These are phyloP conservation scores for Penicillium polonicum DNA, from an alignment of 2,329 filamentous ascomycete genomes.

Conservation along the genomic window DNA sequence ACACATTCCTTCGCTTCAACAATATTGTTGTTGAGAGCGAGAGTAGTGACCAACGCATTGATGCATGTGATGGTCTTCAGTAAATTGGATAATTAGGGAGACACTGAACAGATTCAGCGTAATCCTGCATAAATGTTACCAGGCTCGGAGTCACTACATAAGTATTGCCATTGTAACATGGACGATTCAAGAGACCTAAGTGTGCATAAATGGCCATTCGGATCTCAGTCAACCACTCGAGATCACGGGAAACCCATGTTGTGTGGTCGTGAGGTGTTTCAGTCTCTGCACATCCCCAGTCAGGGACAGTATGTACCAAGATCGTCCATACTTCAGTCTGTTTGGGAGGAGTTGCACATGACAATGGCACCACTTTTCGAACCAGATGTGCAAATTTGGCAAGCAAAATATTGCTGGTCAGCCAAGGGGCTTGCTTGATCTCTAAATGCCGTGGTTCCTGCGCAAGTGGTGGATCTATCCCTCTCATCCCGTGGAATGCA, in stretches of 20 bases:
- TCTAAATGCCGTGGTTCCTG: conserved; percentile 17
- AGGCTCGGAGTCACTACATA: background rate
- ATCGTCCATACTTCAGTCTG: conserved; percentile 11
- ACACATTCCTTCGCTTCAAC: conserved; percentile 41
- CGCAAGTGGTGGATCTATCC: conserved; percentile 7
- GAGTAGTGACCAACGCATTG: background rate
- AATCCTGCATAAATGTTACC: background rate
- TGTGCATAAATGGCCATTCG: too few species aligned
- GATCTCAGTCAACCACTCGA: background rate
- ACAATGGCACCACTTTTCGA: background rate
- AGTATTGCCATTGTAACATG: background rate
- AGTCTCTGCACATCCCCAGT: background rate
- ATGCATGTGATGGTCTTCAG: background rate
- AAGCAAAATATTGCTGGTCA: background rate
- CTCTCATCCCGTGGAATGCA: conserved; percentile 18
- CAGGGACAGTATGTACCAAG: background rate
- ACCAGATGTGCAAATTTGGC: background rate
- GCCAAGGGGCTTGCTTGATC: conserved; percentile 6
- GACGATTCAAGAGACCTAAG: too few species aligned
- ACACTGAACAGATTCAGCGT: background rate
- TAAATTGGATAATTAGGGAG: background rate
- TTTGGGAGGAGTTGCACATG: background rate
- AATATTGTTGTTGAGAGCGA: background rate
- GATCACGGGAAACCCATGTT: conserved; percentile 17
- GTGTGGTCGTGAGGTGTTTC: background rate